phyloP scores from a whole-genome alignment of 176 grass and related monocot genomes.

The Avena eriantha region DNA sequence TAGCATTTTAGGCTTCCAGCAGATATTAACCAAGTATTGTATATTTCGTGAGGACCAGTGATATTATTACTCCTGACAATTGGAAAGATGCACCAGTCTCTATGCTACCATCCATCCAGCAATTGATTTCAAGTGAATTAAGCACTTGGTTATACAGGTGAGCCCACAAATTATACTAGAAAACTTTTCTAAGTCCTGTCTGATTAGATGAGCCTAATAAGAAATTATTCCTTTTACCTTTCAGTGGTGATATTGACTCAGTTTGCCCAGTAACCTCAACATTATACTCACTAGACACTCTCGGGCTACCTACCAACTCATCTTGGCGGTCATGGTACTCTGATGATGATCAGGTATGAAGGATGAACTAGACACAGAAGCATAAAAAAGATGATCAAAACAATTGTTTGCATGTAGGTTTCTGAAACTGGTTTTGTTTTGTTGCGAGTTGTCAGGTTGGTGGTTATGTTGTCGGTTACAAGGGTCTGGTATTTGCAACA shows the following conservation, averaged over 20 bases:
- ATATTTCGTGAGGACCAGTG: conserved; percentile 28
- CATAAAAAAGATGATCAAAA: neutral
- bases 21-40: neutral
- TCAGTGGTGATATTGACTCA: conserved; percentile 60
- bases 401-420: neutral
- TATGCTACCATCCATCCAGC: conserved; percentile 46
- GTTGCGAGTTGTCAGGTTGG: conserved; percentile 52
- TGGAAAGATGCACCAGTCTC: conserved; percentile 50
- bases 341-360: conserved; percentile 49
- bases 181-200: neutral
- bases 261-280: conserved; percentile 65
- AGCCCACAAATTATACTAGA: conserved; percentile 2
- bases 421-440: conserved; percentile 42
- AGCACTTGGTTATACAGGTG: conserved; percentile 61
- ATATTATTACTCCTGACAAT: conserved; percentile 43
- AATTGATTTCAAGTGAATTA: conserved; percentile 52
- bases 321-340: conserved; percentile 58
- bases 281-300: conserved; percentile 51
- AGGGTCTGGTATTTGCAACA: conserved; percentile 53
- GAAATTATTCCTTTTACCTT: conserved; percentile 31
- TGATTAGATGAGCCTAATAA: conserved; percentile 34
- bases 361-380: neutral
- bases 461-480: conserved; percentile 55
- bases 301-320: conserved; percentile 42
- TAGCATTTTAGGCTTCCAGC: conserved; percentile 27